Conservation (phyloP, 1,284 basidiomycete species). For the Ganoderma lucidum region DNA sequence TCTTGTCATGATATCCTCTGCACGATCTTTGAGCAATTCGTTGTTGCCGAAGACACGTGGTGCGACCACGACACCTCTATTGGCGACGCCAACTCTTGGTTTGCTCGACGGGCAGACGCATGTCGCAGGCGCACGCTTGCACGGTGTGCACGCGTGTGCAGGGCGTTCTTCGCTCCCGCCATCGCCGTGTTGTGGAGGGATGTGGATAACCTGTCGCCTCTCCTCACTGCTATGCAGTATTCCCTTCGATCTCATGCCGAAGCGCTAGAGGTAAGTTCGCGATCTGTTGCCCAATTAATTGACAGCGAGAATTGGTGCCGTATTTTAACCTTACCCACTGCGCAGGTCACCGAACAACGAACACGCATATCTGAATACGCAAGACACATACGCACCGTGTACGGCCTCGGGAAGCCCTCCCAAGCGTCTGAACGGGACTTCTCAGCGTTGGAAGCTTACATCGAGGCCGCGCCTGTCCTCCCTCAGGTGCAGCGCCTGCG, state of each 20-base stretch:
- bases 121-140: conserved; percentile 17
- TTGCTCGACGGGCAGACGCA: conserved; percentile 6
- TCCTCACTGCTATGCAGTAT: conserved; percentile 5
- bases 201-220: conserved; percentile 20
- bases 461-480: conserved; percentile 4
- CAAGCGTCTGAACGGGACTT: conserved; percentile 1
- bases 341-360: background rate
- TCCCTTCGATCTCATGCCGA: background rate
- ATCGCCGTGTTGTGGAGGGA: conserved; percentile 24
- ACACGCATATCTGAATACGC: conserved; percentile 20
- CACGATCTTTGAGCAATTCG: conserved; percentile 25
- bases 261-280: background rate
- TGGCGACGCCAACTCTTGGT: conserved; percentile 19
- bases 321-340: background rate
- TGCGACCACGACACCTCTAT: conserved; percentile 25
- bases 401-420: conserved; percentile 8
- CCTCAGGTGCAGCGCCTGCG: conserved; percentile 19
- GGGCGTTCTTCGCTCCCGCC: conserved; percentile 26
- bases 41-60: conserved; percentile 16
- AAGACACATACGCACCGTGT: conserved; percentile 20
- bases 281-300: background rate
- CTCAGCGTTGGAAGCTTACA: background rate
- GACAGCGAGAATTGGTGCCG: background rate
- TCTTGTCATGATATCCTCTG: conserved; percentile 27
- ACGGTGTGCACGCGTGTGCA: conserved; percentile 26